Conservation (phyloP, 176 grass and related monocot genomes). For the Bromus sterilis region DNA sequence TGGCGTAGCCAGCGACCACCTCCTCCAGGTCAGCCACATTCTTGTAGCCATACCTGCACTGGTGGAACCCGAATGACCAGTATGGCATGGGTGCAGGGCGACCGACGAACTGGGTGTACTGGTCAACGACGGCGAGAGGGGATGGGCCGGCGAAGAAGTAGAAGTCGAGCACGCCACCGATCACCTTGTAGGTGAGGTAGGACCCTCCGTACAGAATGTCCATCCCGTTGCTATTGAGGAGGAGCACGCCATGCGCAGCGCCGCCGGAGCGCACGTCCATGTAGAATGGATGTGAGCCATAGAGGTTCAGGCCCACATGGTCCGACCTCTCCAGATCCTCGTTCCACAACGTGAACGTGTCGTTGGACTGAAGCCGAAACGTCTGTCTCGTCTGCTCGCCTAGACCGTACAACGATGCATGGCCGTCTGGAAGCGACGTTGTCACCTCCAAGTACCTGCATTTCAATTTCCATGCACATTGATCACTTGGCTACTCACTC, state of each 20-base stretch:
- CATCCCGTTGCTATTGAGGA: constrained; percentile 96
- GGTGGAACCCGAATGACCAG: constrained; percentile 93
- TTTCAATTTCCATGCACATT: neutral
- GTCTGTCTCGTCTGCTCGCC: constrained; percentile 80
- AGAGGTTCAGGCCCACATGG: constrained; percentile 50
- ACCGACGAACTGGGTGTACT: constrained; percentile 86
- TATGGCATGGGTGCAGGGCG: constrained; percentile 74
- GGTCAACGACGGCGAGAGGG: constrained; percentile 59
- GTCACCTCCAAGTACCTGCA: constrained; percentile 62
- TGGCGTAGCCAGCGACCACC: constrained; percentile 66
- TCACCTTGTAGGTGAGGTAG: constrained; percentile 73
- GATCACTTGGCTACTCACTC: neutral
- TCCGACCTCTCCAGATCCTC: constrained; percentile 37
- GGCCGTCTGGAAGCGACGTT: constrained; percentile 30
- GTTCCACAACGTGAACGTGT: constrained; percentile 83
- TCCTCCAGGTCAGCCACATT: constrained; percentile 50
- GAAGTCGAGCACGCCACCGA: constrained; percentile 86
- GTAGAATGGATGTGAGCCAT: constrained; percentile 93
- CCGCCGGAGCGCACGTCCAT: constrained; percentile 51
- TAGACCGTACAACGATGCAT: constrained; percentile 62
- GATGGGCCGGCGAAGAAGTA: constrained; percentile 75
- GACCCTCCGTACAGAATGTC: constrained; percentile 62
- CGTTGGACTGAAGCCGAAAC: constrained; percentile 51
- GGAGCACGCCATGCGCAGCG: constrained; percentile 64
- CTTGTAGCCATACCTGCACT: constrained; percentile 78